Evolutionary conservation across 1,284 basidiomycete species (phyloP).

Genomic region (Singerocomus inundabilis): DNA sequence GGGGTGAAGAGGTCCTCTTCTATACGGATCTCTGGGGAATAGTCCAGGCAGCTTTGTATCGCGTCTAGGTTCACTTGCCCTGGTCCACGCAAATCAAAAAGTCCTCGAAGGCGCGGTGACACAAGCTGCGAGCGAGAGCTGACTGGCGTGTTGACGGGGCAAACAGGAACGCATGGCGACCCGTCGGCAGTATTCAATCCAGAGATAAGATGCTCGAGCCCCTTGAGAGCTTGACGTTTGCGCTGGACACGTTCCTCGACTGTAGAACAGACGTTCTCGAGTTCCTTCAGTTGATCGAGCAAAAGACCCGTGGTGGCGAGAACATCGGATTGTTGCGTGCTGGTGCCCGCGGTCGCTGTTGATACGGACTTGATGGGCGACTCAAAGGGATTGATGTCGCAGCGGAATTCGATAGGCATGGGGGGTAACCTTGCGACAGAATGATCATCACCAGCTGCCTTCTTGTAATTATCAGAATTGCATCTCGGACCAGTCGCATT

Average conservation of each 20-base stretch:
- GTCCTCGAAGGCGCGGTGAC: slow-evolving; percentile 32
- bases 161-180: slow-evolving; percentile 21
- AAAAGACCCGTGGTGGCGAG: slow-evolving; percentile 31
- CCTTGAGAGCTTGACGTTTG: slow-evolving; percentile 28
- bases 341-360: neutral
- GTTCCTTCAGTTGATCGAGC: slow-evolving; percentile 26
- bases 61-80: slow-evolving; percentile 23
- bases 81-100: slow-evolving; percentile 31
- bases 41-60: slow-evolving; percentile 27
- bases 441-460: neutral
- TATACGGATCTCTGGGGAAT: slow-evolving; percentile 20
- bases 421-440: slow-evolving; percentile 3
- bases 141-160: slow-evolving; percentile 27
- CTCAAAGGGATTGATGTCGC: slow-evolving; percentile 17
- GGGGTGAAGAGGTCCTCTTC: slow-evolving; percentile 3
- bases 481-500: slow-evolving; percentile 12
- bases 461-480: slow-evolving; percentile 15
- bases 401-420: slow-evolving; percentile 14
- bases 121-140: slow-evolving; percentile 12
- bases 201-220: slow-evolving; percentile 26
- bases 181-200: slow-evolving; percentile 11
- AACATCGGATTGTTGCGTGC: slow-evolving; percentile 15
- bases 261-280: slow-evolving; percentile 23
- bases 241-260: slow-evolving; percentile 28
- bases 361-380: slow-evolving; percentile 20